phyloP scores from a whole-genome alignment of 2,329 filamentous ascomycete species.

The Alternaria sp. region DNA sequence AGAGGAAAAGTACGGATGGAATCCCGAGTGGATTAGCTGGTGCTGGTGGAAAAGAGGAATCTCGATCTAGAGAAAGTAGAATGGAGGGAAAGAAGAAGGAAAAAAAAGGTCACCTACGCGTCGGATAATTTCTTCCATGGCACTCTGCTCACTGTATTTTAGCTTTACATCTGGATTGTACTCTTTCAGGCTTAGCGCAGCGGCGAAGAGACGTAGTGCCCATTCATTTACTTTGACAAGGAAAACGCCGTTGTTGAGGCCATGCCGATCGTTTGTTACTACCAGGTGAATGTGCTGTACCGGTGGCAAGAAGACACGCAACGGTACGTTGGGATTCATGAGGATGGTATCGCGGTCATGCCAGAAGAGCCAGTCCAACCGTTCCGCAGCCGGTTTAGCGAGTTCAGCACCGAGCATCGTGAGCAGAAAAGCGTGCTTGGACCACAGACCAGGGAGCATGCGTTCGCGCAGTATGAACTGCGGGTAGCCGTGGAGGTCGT shows the following conservation, averaged over 20 bases:
- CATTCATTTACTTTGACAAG: slow-evolving; percentile 51
- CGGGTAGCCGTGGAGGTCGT: slow-evolving; percentile 9
- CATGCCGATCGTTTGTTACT: slow-evolving; percentile 52
- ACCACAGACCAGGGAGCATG: slow-evolving; percentile 16
- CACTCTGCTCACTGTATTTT: slow-evolving; percentile 16
- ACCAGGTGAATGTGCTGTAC: slow-evolving; percentile 37
- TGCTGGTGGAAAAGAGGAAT: background rate
- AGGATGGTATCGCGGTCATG: slow-evolving; percentile 15
- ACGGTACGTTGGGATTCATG: slow-evolving; percentile 13
- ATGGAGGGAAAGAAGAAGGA: background rate
- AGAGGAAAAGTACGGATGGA: background rate
- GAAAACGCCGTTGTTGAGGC: slow-evolving; percentile 57
- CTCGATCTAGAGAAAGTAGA: background rate
- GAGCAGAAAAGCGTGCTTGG: slow-evolving; percentile 14
- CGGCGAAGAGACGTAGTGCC: slow-evolving; percentile 50
- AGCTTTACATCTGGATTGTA: slow-evolving; percentile 8
- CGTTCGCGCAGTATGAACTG: slow-evolving; percentile 12
- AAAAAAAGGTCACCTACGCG: background rate
- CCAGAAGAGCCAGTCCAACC: slow-evolving; percentile 13
- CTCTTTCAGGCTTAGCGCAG: slow-evolving; percentile 30
- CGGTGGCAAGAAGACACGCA: slow-evolving; percentile 11
- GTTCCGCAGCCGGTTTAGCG: slow-evolving; percentile 6
- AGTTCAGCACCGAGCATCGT: slow-evolving; percentile 13
- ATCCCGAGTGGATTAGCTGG: background rate
- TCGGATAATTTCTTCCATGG: slow-evolving; percentile 8